These are phyloP conservation scores for Xylariaceae sp. DNA, from an alignment of 2,329 filamentous ascomycete species.

Conservation along the genomic window DNA sequence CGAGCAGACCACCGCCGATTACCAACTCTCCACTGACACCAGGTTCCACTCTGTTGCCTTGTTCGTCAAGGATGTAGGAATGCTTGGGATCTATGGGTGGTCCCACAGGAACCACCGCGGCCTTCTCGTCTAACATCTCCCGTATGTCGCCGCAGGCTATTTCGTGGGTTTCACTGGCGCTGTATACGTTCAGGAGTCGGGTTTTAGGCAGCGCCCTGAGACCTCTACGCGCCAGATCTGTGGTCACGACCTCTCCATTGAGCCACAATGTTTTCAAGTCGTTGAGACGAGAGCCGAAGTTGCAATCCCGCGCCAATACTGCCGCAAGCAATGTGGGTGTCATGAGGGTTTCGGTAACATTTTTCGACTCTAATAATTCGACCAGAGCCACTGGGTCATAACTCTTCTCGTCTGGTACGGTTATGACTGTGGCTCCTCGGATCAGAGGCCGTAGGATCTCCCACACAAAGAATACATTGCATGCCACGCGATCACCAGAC, in stretches of 20 bases:
- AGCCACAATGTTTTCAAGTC: slow-evolving; percentile 68
- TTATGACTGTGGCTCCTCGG: slow-evolving; percentile 69
- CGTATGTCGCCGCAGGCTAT: slow-evolving; percentile 71
- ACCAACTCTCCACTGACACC: slow-evolving; percentile 68
- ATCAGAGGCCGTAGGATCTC: slow-evolving; percentile 73
- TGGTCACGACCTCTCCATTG: slow-evolving; percentile 77
- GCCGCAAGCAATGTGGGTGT: slow-evolving; percentile 74
- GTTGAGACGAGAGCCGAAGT: slow-evolving; percentile 58
- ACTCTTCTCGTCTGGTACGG: slow-evolving; percentile 69
- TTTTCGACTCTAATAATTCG: slow-evolving; percentile 59
- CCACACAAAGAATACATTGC: slow-evolving; percentile 85
- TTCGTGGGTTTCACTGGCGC: slow-evolving; percentile 76
- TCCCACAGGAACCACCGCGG: slow-evolving; percentile 68
- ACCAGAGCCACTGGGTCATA: slow-evolving; percentile 73
- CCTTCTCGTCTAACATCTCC: slow-evolving; percentile 58
- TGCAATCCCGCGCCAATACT: slow-evolving; percentile 63
- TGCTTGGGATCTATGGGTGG: slow-evolving; percentile 62
- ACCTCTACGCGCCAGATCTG: slow-evolving; percentile 65
- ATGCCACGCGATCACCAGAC: slow-evolving; percentile 73
- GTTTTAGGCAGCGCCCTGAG: slow-evolving; percentile 62
- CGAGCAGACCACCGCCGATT: slow-evolving; percentile 67
- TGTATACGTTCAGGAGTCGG: slow-evolving; percentile 73
- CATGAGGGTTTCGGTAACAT: slow-evolving; percentile 76
- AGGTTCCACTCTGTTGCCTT: slow-evolving; percentile 55
- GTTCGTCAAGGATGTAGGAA: slow-evolving; percentile 68